Evolutionary conservation across 768 basidiomycete species (phyloP).

Genomic region (Boletus reticuloceps): DNA sequence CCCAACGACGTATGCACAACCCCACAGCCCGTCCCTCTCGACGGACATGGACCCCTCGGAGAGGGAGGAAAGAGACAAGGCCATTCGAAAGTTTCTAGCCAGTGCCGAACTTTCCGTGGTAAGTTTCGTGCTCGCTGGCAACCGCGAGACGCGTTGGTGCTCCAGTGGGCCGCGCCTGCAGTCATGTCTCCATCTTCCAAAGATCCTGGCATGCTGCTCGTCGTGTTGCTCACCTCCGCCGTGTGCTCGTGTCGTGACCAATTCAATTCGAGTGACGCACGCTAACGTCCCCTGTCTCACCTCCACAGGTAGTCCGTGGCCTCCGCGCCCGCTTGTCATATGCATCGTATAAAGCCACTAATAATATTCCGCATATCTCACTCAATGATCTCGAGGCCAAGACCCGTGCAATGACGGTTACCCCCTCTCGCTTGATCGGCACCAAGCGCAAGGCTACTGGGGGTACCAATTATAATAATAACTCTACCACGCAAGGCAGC

Average conservation of each 20-base stretch:
- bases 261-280: slow-evolving; percentile 2
- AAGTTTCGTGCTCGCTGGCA: slow-evolving; percentile 37
- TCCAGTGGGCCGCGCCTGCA: slow-evolving; percentile 23
- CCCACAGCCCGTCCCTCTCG: slow-evolving; percentile 38
- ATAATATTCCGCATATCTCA: slow-evolving; percentile 65
- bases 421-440: slow-evolving; percentile 52
- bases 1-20: slow-evolving; percentile 59
- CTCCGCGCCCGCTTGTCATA: slow-evolving; percentile 79
- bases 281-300: slow-evolving; percentile 33
- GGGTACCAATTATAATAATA: slow-evolving; percentile 47
- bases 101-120: slow-evolving; percentile 81
- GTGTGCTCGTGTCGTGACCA: slow-evolving; percentile 7
- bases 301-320: slow-evolving; percentile 69
- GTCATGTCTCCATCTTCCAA: slow-evolving; percentile 1
- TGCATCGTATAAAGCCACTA: slow-evolving; percentile 79
- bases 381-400: slow-evolving; percentile 73
- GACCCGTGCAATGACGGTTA: slow-evolving; percentile 41
- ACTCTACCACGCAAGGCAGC: slow-evolving; percentile 49
- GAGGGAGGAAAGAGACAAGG: slow-evolving; percentile 60
- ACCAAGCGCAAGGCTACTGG: slow-evolving; percentile 53
- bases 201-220: slow-evolving; percentile 1
- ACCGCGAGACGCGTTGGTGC: slow-evolving; percentile 48
- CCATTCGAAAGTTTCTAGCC: slow-evolving; percentile 73
- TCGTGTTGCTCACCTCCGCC: background rate
- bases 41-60: slow-evolving; percentile 44